Evolutionary conservation across 495 filamentous ascomycete species (phyloP).

Genomic region (Penicillium cataractarum): DNA sequence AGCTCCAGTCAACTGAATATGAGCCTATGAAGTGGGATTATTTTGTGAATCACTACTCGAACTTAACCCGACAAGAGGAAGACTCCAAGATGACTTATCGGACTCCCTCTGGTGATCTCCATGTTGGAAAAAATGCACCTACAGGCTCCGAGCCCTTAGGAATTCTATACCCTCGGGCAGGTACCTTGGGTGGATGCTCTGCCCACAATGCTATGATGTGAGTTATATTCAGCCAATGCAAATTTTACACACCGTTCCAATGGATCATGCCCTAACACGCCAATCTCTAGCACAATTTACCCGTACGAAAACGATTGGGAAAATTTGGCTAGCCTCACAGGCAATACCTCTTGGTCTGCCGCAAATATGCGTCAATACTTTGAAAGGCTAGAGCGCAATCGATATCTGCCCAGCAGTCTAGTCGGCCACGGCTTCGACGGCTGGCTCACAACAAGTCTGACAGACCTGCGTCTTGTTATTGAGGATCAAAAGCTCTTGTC

Average conservation of each 20-base stretch:
- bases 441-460: slow-evolving; percentile 57
- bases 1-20: slow-evolving; percentile 45
- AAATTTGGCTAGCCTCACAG: slow-evolving; percentile 41
- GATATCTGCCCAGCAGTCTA: slow-evolving; percentile 49
- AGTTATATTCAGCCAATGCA: not conserved
- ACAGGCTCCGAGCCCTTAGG: slow-evolving; percentile 38
- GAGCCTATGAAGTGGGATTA: slow-evolving; percentile 47
- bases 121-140: slow-evolving; percentile 41
- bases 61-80: slow-evolving; percentile 36
- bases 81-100: slow-evolving; percentile 50
- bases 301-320: slow-evolving; percentile 51
- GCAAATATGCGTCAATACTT: slow-evolving; percentile 47
- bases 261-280: not conserved
- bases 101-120: slow-evolving; percentile 37
- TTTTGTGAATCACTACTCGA: slow-evolving; percentile 48
- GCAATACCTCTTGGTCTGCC: slow-evolving; percentile 42
- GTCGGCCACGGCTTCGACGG: slow-evolving; percentile 60
- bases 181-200: slow-evolving; percentile 48
- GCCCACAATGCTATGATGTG: slow-evolving; percentile 51
- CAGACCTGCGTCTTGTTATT: slow-evolving; percentile 49
- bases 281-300: slow-evolving; percentile 28
- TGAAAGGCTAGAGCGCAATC: slow-evolving; percentile 52
- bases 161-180: slow-evolving; percentile 48
- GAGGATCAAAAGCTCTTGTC: slow-evolving; percentile 56
- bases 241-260: not conserved